Base-by-base conservation (phyloP, 495 filamentous ascomycete species). In the Penicillium atrosanguineum region DNA sequence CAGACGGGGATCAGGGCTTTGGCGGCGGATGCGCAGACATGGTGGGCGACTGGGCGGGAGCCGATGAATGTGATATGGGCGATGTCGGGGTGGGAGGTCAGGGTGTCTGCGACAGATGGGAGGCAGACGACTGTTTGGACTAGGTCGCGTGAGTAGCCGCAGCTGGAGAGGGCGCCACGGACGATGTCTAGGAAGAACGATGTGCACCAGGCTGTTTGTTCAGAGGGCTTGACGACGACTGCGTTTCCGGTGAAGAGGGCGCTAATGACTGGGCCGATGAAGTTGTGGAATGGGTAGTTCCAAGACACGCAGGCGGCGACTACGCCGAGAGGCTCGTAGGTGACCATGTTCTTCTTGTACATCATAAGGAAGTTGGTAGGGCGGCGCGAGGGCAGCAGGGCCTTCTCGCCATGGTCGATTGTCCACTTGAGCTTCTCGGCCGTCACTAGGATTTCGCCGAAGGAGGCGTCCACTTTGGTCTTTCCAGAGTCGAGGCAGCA, bases 41-140 rank as follows among this genome's bases (percentile, higher is more conserved):
- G 81, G 70, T 95, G 89, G 36, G 91, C 94, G 26, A 97, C 86
- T 4, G 87, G 85, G 6, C 86, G 82, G 18, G 89, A 94, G 49
- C 94, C 94, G 69, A 99, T 99, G 75, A 99, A 99, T n/a, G 94
- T 97, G 50, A 99, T 74, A 64, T 99, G 95, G 29, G 83, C 75
- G 58, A 97, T 89, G 7, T 78, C 81, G 0, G 88, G 85, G 69
- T 97, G 93, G 15, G 86, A 89, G 21, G 91, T 96, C n/a, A 99
- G 70, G 60, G 91, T 80, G 42, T 82, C 74, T 7, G 93, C 94
- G 0, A 86, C 84, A 48, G 86, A 72, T 5, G 94, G 95, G 80
- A 94, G 94, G 74, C 92, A 96, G 28, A 87, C 79, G 44, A 96
- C 77, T 28, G 82, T 84, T 71, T 97, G 93, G 48, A 97, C 83